Evolutionary conservation across 2,329 filamentous ascomycete genomes (phyloP), one percentile per base, ranked within the genome.

Genomic region (Fusarium mundagurra): DNA sequence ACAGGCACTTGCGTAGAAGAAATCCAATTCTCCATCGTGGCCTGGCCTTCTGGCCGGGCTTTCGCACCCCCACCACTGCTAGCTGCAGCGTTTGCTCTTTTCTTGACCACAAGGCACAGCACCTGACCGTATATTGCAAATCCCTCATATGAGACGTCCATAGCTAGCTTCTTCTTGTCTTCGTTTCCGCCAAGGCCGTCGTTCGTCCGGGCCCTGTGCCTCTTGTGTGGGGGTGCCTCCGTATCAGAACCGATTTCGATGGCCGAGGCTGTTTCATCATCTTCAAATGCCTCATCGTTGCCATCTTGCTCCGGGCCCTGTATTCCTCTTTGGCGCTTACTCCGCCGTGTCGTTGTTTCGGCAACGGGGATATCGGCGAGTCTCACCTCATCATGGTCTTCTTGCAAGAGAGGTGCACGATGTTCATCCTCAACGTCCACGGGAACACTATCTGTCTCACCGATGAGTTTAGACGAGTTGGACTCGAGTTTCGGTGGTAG

Each of bases 61-160:
- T 66, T 78, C 62, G 45, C 68, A 63, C 50, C 68, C 61, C 59
- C 71, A 61, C 64, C 73, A 47, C 81, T 78, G 59, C 81, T 79
- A 59, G 78, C 79, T 57, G 81, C 73, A 43, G 67, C 79, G 50
- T 73, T 77, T 55, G 76, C 76, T 70, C 92, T 91, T 81, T 92
- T 93, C 82, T 91, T 92, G 79, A 99, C 92, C 14, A 99, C 93
- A 67, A 99, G 87, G 82, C 95, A 98, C 33, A 99, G 86, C 53
- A 98, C 94, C 76, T 94, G 93, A 17, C 96, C 95, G 84, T 98
- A 97, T 80, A 99, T 98, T 77, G 93, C 94, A 84, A 98, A 98
- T 14, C 96, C 96, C 79, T 98, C 95, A 83, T 98, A 99, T 20
- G 91, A 92, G 33, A 96, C 96, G 71, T 93, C 92, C 85, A 98